Percentiles rank a stretch among this genome's conserved stretches.
These are phyloP conservation scores for Coccinonectria pachysandricola DNA, from an alignment of 2,329 filamentous ascomycete genomes.

Conservation along the genomic window DNA sequence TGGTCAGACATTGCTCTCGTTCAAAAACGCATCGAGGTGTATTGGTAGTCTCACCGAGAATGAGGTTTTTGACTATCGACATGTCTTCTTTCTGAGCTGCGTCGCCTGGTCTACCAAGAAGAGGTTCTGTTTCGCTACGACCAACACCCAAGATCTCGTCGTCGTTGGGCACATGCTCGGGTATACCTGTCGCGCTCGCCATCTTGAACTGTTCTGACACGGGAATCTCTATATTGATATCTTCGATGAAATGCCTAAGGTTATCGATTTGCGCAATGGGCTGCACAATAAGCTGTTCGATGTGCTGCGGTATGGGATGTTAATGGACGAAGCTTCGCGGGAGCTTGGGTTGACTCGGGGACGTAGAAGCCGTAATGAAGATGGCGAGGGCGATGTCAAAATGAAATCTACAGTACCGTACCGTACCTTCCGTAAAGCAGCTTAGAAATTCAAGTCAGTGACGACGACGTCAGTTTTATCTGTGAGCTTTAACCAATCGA, in stretches of 20 bases:
- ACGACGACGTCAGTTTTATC: constrained; percentile 4
- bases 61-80: constrained; percentile 59
- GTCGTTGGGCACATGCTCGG: constrained; percentile 33
- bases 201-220: constrained; percentile 39
- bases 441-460: too few relatives aligned
- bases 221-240: too few relatives aligned
- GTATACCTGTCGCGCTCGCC: constrained; percentile 60
- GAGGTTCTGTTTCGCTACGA: constrained; percentile 29
- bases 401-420: too few relatives aligned
- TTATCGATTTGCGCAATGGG: background rate
- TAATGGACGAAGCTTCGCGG: too few relatives aligned
- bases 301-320: too few relatives aligned
- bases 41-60: constrained; percentile 59
- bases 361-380: too few relatives aligned
- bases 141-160: constrained; percentile 15
- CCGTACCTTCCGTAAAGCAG: too few relatives aligned
- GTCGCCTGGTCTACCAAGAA: constrained; percentile 53
- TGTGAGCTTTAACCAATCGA: constrained; percentile 16
- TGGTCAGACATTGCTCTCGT: too few relatives aligned
- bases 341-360: too few relatives aligned
- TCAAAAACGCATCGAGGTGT: too few relatives aligned
- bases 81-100: constrained; percentile 57
- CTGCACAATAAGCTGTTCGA: too few relatives aligned
- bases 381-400: too few relatives aligned
- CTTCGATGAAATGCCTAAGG: constrained; percentile 1